Base-by-base conservation (phyloP, 148 eudicot species). In the Camellia lanceoleosa region DNA sequence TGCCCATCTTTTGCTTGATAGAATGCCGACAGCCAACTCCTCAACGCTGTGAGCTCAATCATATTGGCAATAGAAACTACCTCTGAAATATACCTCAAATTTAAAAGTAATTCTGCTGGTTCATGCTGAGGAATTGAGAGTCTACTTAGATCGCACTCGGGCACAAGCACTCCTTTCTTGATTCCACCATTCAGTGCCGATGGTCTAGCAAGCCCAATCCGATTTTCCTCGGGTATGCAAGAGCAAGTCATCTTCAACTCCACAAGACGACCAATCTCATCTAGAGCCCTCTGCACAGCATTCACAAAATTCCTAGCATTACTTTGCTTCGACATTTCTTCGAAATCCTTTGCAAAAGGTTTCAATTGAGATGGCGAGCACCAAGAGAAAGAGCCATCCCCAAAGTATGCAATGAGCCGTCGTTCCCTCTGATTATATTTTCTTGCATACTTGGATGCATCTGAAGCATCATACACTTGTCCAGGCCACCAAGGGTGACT, bases 401-500 rank as follows among this genome's bases (percentile, higher is more conserved):
- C 98, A 81, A 92, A 94, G 68, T 87, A 94, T 0, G 94, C 98
- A 75, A 94, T 94, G 12, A 94, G 87, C 54, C 89, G 69, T 51
- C 86, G 85, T 20, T 85, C 87, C 73, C 82, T 82, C 54, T 87
- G 87, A 63, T 84, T 87, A 76, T 80, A 79, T 70, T 71, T 84
- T 74, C 80, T 58, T 0, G 98, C 98, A 63, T 77, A 83, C 9
- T 92, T 91, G 0, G 98, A 91, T 7, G 97, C 98, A 87, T 87
- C 82, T 0, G 84, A 75, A 55, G 92, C 83, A 79, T 89, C 84
- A 63, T 87, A 89, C 20, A 94, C 82, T 84, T 86, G 93, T n/a
- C 98, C 98, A 2, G 98, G 98, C 98, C 98, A 94, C 93, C 93
- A 92, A 7, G 98, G 97, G 77, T 91, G 87, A 80, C 87, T 86